Evolutionary conservation across 176 grass and related monocot genomes (phyloP).

Genomic region (Oryza nivara): DNA sequence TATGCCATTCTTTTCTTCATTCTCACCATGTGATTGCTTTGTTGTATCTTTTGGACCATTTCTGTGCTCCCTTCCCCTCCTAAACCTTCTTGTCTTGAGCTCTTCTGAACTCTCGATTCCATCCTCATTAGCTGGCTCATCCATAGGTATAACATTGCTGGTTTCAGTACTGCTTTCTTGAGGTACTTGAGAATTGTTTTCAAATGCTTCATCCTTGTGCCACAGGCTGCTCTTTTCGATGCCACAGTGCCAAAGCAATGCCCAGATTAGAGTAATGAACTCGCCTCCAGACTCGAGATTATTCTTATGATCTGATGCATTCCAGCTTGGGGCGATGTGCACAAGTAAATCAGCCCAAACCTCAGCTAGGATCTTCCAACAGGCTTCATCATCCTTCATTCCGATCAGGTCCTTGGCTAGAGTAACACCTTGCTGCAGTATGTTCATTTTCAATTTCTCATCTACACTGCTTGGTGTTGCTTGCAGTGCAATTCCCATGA

Average conservation of each 20-base stretch:
- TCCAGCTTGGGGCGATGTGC: constrained; percentile 30
- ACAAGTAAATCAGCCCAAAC: constrained; percentile 5
- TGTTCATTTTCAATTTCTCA: not conserved
- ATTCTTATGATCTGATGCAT: not conserved
- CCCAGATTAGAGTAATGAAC: constrained; percentile 32
- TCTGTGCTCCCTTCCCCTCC: too few species aligned
- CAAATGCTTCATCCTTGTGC: not conserved
- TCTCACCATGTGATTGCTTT: too few species aligned
- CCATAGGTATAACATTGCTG: too few species aligned
- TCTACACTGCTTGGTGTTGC: not conserved
- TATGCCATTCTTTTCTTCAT: too few species aligned
- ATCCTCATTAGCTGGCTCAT: not conserved
- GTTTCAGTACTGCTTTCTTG: not conserved
- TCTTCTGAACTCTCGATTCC: not conserved
- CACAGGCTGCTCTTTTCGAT: constrained; percentile 18
- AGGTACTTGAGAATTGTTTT: not conserved
- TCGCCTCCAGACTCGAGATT: not conserved
- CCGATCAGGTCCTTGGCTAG: not conserved
- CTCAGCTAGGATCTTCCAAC: constrained; percentile 21
- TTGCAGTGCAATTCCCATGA: not conserved
- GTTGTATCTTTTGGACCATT: too few species aligned
- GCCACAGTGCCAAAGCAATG: constrained; percentile 26
- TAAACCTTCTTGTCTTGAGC: too few species aligned
- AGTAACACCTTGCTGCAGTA: not conserved
- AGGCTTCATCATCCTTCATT: not conserved